Evolutionary conservation across 2,329 filamentous ascomycete genomes (phyloP), one percentile per base, ranked within the genome.

Genomic region (Curvularia sp.): DNA sequence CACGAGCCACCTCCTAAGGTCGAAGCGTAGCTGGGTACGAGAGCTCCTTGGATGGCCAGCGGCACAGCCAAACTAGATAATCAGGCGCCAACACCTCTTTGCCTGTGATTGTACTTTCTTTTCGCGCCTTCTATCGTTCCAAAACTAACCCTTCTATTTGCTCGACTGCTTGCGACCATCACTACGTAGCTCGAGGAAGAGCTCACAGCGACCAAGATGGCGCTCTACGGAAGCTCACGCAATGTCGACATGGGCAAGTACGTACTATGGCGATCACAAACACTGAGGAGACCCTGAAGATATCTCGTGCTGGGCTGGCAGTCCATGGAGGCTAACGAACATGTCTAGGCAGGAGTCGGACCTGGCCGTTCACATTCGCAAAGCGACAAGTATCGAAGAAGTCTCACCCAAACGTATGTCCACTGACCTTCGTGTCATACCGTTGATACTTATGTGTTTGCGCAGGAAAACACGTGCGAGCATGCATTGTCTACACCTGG

Each of bases 401-500:
- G 87, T 86, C 43, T 87, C 87, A 18, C 87, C 87, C 25, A 89
- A 89, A 81, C 84, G 87, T 86, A 84, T 47, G 67, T 65, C 50
- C 48, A 54, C 52, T n/a, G 9, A 49, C 38, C 34, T 49, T 59
- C 48, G 53, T 27, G 49, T 36, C 3, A 56, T 51, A 27, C 49
- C 23, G 47, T 41, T 54, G 36, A 64, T 64, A 65, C 76, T 80
- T 57, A 81, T 64, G 4, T 21, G 27, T 53, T 28, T 48, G 63
- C 43, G 36, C 72, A 86, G 86, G 86, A 60, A 99, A 99, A 81
- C 95, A 99, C 90, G 95, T 99, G 57, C 91, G 95, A 74, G 93
- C 91, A 78, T 96, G 92, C 76, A 99, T 99, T 72, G 94, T 99
- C 45, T 98, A 98, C 79, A 98, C 94, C 58, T 99, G 95, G 95